These are phyloP conservation scores for Erythrobasidium hasegawianum DNA, from an alignment of 1,284 basidiomycete genomes.

Conservation along the genomic window DNA sequence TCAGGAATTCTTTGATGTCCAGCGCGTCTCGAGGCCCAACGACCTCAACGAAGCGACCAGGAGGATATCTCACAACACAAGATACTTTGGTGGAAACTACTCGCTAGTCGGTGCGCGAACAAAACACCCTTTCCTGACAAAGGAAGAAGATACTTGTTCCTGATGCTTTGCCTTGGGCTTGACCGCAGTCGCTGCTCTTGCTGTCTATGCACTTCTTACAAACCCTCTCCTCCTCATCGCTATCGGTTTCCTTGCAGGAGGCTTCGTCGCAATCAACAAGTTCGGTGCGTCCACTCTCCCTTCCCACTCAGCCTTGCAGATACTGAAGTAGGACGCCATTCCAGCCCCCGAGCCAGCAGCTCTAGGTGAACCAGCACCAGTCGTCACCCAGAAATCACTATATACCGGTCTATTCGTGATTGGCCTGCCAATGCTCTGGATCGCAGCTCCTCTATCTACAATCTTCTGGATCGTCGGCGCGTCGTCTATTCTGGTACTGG, in stretches of 20 bases:
- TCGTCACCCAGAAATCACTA: slow-evolving; percentile 39
- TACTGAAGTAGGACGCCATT: no score
- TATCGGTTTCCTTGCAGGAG: slow-evolving; percentile 48
- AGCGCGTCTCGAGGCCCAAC: slow-evolving; percentile 47
- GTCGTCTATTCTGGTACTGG: slow-evolving; percentile 54
- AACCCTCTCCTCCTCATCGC: slow-evolving; percentile 48
- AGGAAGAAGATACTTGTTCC: no score
- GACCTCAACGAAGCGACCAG: slow-evolving; percentile 50
- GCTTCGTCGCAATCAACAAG: slow-evolving; percentile 50
- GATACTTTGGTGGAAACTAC: slow-evolving; percentile 50
- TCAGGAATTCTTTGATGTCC: slow-evolving; percentile 45
- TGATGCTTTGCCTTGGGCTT: slow-evolving; percentile 1
- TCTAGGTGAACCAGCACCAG: slow-evolving; percentile 13
- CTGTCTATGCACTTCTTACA: slow-evolving; percentile 49
- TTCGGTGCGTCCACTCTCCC: slow-evolving; percentile 47
- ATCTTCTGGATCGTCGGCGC: slow-evolving; percentile 38
- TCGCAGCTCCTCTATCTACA: slow-evolving; percentile 38
- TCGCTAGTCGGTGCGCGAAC: slow-evolving; percentile 44
- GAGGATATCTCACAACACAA: slow-evolving; percentile 51
- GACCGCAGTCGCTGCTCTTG: slow-evolving; percentile 43
- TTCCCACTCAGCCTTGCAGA: no score
- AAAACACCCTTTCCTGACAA: no score
- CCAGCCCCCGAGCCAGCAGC: slow-evolving; percentile 26
- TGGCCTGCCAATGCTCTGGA: slow-evolving; percentile 43
- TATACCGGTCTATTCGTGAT: slow-evolving; percentile 48